phyloP scores from a whole-genome alignment of 169 alveolate genomes.

The Eimeria sp. region DNA sequence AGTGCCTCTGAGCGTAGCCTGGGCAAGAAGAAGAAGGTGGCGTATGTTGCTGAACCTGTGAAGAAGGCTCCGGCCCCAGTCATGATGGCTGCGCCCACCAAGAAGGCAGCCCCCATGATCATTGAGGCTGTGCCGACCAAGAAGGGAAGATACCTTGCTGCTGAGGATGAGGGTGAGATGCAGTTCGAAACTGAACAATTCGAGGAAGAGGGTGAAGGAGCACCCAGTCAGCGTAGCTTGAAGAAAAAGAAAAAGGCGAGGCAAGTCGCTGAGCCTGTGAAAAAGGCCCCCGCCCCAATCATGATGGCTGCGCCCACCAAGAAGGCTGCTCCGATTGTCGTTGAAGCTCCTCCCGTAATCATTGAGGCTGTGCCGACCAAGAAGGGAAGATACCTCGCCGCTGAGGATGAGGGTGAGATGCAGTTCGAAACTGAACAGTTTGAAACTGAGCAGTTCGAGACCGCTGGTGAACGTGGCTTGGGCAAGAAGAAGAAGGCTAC shows the following conservation, averaged over 20 bases:
- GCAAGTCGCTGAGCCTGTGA: neutral
- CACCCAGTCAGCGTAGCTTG: too few relatives aligned
- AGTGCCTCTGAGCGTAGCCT: neutral
- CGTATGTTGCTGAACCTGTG: neutral
- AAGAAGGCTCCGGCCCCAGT: neutral
- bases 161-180: constrained; percentile 24
- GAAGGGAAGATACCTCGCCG: constrained; percentile 27
- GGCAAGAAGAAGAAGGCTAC: constrained; percentile 22
- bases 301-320: neutral
- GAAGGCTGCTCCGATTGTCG: neutral
- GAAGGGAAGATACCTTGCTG: constrained; percentile 14
- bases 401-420: neutral
- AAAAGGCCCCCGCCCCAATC: neutral
- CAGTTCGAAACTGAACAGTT: neutral
- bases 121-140: constrained; percentile 15
- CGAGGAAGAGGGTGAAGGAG: constrained; percentile 13
- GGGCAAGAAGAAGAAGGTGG: constrained; percentile 49
- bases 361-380: constrained; percentile 21
- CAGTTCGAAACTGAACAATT: neutral
- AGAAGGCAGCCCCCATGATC: constrained; percentile 43
- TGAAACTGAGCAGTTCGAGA: neutral
- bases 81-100: constrained; percentile 14
- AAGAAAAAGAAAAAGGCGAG: constrained; percentile 32
- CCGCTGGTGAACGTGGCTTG: constrained; percentile 20
- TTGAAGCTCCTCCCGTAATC: constrained; percentile 11